Evolutionary conservation across 2,329 filamentous ascomycete species (phyloP), one percentile per base, ranked within the genome.

Genomic region (Lachnellula willkommii): DNA sequence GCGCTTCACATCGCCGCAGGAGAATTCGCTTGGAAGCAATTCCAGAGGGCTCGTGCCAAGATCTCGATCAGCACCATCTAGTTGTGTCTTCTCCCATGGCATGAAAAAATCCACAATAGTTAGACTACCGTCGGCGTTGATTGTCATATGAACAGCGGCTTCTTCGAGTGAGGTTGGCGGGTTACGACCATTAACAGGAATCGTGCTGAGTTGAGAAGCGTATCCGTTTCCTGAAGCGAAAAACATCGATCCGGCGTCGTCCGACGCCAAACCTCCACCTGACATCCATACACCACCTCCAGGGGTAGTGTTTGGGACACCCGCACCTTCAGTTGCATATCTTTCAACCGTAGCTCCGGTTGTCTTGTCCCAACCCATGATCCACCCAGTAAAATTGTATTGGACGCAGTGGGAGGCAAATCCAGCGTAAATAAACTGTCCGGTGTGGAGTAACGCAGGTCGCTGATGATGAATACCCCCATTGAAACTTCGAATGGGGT

Each of bases 391-490:
- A 53, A 77, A 78, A 62, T 79, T 79, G 65, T 74, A 79, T 60
- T 76, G 72, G 8, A 78, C 76, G 54, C 77, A 79, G 63, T 79
- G 76, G n/a, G 74, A 77, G 0, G 74, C 76, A 59, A 76, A 79
- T 3, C 75, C 76, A 11, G 75, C 75, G 57, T 78, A 79, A 32
- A 79, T 70, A 58, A 70, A 77, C 50, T 77, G 66, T n/a, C 74
- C 73, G 8, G 73, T 67, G 43, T 76, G 75, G 17, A 78, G 65
- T n/a, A 78, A 65, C 5, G 70, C 75, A 1, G 76, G 75, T 4
- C 76, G 71, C 58, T 77, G 74, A 57, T 76, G 74, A 39, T 77
- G 74, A 57, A 76, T 78, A 42, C 76, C 77, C 11, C 75, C 73
- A 50, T 75, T 71, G 66, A 78, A 78, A 60, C 69, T 71, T 47